Conservation (phyloP, 177 flowering plant species). For the Vitis hybrid region DNA sequence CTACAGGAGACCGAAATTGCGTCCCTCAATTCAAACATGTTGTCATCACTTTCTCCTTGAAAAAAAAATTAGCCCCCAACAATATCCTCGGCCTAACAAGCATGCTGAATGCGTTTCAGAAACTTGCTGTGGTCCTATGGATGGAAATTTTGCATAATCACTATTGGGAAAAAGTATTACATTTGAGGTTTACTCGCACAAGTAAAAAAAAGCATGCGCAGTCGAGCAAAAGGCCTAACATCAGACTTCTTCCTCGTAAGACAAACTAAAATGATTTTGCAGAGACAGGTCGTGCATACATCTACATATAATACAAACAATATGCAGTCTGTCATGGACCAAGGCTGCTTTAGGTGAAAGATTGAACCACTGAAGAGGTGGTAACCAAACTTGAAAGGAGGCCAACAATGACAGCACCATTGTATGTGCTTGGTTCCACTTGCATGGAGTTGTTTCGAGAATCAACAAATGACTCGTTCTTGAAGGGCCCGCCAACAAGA, state of each 20-base stretch:
- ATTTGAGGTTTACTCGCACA: neutral
- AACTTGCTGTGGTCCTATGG: too few relatives aligned
- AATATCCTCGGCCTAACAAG: too few relatives aligned
- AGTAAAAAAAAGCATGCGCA: neutral
- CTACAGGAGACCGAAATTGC: too few relatives aligned
- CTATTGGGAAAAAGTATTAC: neutral
- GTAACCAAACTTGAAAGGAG: slow-evolving; percentile 86
- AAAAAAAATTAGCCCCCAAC: too few relatives aligned
- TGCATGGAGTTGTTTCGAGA: slow-evolving; percentile 84
- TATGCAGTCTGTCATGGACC: slow-evolving; percentile 3
- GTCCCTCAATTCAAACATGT: too few relatives aligned
- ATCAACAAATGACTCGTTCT: slow-evolving; percentile 68
- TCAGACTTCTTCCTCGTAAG: neutral
- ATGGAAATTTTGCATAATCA: neutral
- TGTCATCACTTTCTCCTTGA: too few relatives aligned
- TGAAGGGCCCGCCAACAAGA: slow-evolving; percentile 89
- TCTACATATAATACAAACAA: slow-evolving; percentile 12
- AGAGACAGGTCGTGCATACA: neutral
- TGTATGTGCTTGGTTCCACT: slow-evolving; percentile 86
- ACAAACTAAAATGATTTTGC: neutral
- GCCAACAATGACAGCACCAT: slow-evolving; percentile 75
- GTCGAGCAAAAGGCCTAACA: neutral
- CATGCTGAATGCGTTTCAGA: too few relatives aligned
- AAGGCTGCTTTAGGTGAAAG: slow-evolving; percentile 43
- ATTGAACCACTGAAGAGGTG: slow-evolving; percentile 70